These are phyloP conservation scores for Anisodus tanguticus DNA, from an alignment of 257 asterid species.

Conservation along the genomic window DNA sequence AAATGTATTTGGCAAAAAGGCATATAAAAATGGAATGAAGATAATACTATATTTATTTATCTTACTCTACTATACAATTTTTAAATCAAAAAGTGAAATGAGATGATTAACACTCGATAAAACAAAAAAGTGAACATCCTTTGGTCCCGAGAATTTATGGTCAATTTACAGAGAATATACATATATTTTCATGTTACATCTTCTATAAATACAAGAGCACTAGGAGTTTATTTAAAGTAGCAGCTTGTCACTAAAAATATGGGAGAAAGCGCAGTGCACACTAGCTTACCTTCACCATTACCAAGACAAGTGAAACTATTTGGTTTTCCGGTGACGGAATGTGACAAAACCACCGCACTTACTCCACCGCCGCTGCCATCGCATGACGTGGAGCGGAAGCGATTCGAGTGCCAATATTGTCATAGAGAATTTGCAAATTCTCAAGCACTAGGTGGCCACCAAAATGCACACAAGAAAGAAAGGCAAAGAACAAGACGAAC, in stretches of 20 bases:
- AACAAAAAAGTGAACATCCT: slow-evolving; percentile 9
- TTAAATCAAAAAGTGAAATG: not conserved
- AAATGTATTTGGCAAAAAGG: no score
- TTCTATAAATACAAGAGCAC: not conserved
- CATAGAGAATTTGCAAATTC: slow-evolving; percentile 62
- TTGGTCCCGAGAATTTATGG: not conserved
- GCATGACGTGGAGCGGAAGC: slow-evolving; percentile 38
- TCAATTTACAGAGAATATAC: not conserved
- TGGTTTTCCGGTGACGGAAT: slow-evolving; percentile 51
- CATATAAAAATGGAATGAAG: no score
- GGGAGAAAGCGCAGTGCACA: slow-evolving; percentile 54
- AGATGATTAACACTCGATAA: not conserved
- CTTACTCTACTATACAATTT: not conserved
- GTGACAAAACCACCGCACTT: not conserved
- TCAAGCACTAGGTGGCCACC: slow-evolving; percentile 85
- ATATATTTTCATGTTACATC: not conserved
- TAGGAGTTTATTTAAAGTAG: not conserved
- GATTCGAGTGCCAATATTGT: slow-evolving; percentile 73
- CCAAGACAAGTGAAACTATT: slow-evolving; percentile 54
- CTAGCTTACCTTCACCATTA: slow-evolving; percentile 36
- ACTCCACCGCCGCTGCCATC: slow-evolving; percentile 22
- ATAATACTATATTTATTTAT: no score
- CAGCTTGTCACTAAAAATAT: slow-evolving; percentile 34
- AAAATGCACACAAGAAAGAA: slow-evolving; percentile 88
- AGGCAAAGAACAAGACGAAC: slow-evolving; percentile 63